Evolutionary conservation across 805 yeast genomes (phyloP), one percentile per base, ranked within the genome.

Genomic region (Candida pini): DNA sequence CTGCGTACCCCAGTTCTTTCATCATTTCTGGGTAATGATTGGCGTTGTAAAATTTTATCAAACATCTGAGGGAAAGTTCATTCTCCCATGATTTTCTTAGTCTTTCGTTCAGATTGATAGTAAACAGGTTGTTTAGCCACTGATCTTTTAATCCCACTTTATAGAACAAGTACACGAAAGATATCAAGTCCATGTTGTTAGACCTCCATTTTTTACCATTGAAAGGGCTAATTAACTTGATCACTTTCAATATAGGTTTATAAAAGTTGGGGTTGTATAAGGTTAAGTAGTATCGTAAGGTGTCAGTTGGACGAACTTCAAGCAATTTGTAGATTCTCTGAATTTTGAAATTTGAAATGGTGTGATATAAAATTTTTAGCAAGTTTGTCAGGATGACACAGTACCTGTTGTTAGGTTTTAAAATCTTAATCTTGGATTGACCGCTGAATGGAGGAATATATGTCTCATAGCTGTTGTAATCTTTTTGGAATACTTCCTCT

Each of bases 131-230:
- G n/a, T 78, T 79, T 19, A 90, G 68, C 97, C 97, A 90, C 41
- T 79, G 81, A 53, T 90, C 98, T 40, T 78, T 71, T 31, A 90
- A 57, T 13, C 78, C 75, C 25, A 88, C 64, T 46, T 77, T 74
- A 48, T 85, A 74, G 51, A 87, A 78, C 18, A 92, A 55, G 49
- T 83, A 90, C 3, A 90, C 88, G 40, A 85, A 79, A 0, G 96
- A 86, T 4, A 90, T 84, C 30, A 92, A 66, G 45, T 89, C 96
- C 97, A 92, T 90, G 54, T 90, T 92, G 43, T 78, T 75, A 10
- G 88, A 74, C 47, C 88, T 79, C 98, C 98, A 90, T 57, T 89
- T 88, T 40, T 92, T 78, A 14, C 96, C 96, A 49, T 86, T 89
- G 60, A 81, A 86, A 0, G 97, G 96, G 2, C 88, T 78, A 33